Evolutionary conservation across 1,284 basidiomycete species (phyloP).

Genomic region (Schizopora paradoxa): DNA sequence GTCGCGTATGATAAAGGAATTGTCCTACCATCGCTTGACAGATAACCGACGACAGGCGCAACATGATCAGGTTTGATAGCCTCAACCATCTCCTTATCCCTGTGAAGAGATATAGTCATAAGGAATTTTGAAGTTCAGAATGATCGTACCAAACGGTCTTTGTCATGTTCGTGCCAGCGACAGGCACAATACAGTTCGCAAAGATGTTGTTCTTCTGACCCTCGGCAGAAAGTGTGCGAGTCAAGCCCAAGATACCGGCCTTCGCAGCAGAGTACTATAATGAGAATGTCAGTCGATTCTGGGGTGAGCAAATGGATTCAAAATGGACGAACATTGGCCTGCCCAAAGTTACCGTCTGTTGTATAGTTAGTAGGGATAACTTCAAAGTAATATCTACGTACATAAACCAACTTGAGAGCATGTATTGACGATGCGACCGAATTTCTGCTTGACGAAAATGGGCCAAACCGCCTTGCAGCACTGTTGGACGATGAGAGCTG

Average conservation of each 20-base stretch:
- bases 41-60: constrained; percentile 88
- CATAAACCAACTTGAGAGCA: constrained; percentile 91
- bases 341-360: constrained; percentile 90
- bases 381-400: constrained; percentile 35
- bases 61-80: constrained; percentile 95
- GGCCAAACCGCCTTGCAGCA: constrained; percentile 96
- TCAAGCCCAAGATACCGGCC: constrained; percentile 88
- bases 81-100: constrained; percentile 90
- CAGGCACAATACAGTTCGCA: constrained; percentile 86
- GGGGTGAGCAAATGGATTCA: background rate
- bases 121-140: constrained; percentile 2
- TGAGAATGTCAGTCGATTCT: background rate
- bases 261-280: constrained; percentile 86
- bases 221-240: constrained; percentile 87
- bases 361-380: constrained; percentile 6
- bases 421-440: constrained; percentile 93
- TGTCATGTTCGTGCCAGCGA: constrained; percentile 91
- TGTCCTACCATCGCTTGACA: constrained; percentile 71
- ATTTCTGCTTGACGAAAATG: constrained; percentile 95
- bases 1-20: background rate
- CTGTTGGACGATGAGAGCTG: constrained; percentile 45
- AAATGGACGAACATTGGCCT: constrained; percentile 60
- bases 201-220: constrained; percentile 89
- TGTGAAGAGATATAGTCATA: constrained; percentile 26
- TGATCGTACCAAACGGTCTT: constrained; percentile 66